Evolutionary conservation across 768 basidiomycete species (phyloP).

Genomic region (Hericium coralloides): DNA sequence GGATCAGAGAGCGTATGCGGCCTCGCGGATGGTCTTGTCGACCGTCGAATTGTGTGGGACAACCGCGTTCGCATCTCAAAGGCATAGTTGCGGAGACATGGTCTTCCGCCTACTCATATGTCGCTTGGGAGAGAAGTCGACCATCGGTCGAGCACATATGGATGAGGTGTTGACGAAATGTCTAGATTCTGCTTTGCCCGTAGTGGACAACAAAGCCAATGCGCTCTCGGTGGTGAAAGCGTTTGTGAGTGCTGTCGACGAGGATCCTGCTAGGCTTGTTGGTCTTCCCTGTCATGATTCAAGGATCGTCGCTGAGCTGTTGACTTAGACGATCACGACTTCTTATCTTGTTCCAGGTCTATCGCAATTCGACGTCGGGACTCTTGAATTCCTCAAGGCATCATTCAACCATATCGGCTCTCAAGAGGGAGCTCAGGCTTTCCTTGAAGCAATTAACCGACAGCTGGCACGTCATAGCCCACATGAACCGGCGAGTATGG

Average conservation of each 20-base stretch:
- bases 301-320: neutral
- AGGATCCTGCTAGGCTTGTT: constrained; percentile 8
- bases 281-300: neutral
- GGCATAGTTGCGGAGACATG: constrained; percentile 5
- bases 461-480: neutral
- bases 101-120: constrained; percentile 8
- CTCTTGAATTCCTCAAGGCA: neutral
- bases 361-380: neutral
- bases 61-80: neutral
- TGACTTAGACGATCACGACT: neutral
- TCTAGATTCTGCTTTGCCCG: neutral
- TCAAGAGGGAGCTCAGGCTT: neutral
- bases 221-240: constrained; percentile 6
- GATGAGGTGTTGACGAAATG: constrained; percentile 4
- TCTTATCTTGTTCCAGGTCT: neutral
- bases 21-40: constrained; percentile 30
- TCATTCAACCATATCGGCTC: neutral
- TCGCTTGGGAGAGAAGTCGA: constrained; percentile 1
- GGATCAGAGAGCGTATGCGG: constrained; percentile 26
- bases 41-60: constrained; percentile 8
- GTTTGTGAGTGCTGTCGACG: neutral
- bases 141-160: neutral
- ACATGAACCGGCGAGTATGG: neutral
- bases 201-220: constrained; percentile 1
- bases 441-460: neutral